These are phyloP conservation scores for Cadophora sp. DNA, from an alignment of 2,329 filamentous ascomycete genomes.

Conservation along the genomic window DNA sequence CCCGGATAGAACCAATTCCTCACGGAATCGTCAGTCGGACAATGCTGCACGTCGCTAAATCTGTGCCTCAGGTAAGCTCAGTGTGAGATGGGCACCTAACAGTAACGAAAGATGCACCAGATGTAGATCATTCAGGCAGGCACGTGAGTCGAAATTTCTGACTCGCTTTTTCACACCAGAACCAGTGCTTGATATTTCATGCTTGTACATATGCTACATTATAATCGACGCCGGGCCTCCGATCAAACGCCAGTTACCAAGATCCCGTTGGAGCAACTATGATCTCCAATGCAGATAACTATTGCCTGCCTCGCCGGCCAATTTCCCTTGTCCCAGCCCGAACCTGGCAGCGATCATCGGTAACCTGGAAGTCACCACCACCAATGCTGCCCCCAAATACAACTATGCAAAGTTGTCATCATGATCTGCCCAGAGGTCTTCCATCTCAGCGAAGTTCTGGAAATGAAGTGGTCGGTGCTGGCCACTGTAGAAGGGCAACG, in stretches of 20 bases:
- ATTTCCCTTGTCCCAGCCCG: constrained; percentile 19
- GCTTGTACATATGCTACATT: constrained; percentile 35
- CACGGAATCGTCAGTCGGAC: background rate
- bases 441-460: constrained; percentile 94
- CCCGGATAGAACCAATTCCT: constrained; percentile 22
- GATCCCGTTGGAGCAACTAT: constrained; percentile 23
- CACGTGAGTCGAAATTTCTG: constrained; percentile 7
- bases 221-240: constrained; percentile 30
- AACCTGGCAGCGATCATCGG: constrained; percentile 10
- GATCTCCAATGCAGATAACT: constrained; percentile 28
- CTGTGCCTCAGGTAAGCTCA: background rate
- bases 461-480: constrained; percentile 94
- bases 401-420: constrained; percentile 86
- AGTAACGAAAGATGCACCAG: constrained; percentile 2
- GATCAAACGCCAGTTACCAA: constrained; percentile 39
- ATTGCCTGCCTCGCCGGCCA: constrained; percentile 7
- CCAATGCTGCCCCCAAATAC: constrained; percentile 34
- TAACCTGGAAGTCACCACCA: constrained; percentile 8
- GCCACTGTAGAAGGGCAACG: constrained; percentile 88
- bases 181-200: constrained; percentile 28
- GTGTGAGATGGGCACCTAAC: constrained; percentile 4
- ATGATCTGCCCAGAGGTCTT: constrained; percentile 95
- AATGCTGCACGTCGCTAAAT: constrained; percentile 1
- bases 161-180: background rate
- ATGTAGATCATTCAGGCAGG: constrained; percentile 19